Base-by-base conservation (phyloP, 805 yeast genomes). In the Tetrapisispora phaffii region DNA sequence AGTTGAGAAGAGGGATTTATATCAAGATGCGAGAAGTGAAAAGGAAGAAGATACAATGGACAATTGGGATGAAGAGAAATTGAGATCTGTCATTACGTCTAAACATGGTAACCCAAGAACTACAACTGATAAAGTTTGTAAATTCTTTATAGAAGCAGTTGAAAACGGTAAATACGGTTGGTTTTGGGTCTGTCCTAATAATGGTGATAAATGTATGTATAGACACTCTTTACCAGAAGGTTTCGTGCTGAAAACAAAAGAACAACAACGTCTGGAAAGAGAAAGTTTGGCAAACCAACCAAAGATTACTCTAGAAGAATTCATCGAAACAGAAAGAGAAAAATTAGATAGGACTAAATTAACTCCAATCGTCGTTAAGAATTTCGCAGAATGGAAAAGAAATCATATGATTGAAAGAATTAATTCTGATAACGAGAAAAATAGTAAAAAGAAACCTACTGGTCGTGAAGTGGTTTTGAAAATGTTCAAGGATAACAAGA, bases 121-220 rank as follows among this genome's bases (percentile, higher is more conserved):
- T 10, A 88, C 97, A 13, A 93, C 99, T 0, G 97, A 90, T 52
- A 93, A 77, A 54, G 85, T 93, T 41, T 93, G 99, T 76, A 93
- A 89, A 65, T 79, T 66, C 66, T 94, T 93, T 69, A 85, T 93
- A 53, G 96, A 88, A 48, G 97, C 98, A 0, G 97, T 93, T 47
- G 99, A 93, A 62, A 87, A 88, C 60, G 93, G 90, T 47, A 90
- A 90, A 62, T 93, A 93, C 63, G 98, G 98, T 60, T 93, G 98
- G 98, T 89, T 93, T 68, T 93, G 98, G 98, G 74, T 76, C 19
- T 93, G 98, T 71, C 98, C 98, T 23, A 86, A 86, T 55, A 89
- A 90, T 34, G 97, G 96, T 53, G 79, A 83, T 49, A 82, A 78
- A 49, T 93, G 99, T 77, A 90, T 82, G 72, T 93, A 93, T 71